phyloP scores from a whole-genome alignment of 345 rosid species.

The Melastoma malabathricum region DNA sequence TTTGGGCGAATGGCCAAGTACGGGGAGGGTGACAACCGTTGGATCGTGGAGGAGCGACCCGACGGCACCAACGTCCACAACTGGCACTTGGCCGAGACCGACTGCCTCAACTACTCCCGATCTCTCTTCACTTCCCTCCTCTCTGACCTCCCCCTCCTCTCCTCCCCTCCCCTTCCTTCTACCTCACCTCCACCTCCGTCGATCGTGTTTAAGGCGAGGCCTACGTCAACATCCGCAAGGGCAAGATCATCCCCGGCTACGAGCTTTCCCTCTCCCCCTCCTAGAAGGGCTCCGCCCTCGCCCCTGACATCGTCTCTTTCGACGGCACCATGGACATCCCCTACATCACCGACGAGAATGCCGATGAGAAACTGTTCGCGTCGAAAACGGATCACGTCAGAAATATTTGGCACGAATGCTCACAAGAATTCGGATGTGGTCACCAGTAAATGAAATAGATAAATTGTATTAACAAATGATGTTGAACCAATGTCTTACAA shows the following conservation, averaged over 20 bases:
- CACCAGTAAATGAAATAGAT: too few species aligned
- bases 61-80: constrained; percentile 97
- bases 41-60: constrained; percentile 92
- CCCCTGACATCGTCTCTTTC: constrained; percentile 30
- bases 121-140: constrained; percentile 43
- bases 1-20: constrained; percentile 72
- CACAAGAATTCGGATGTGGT: too few species aligned
- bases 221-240: constrained; percentile 82
- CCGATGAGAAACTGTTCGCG: too few species aligned
- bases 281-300: constrained; percentile 90
- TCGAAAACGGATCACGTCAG: too few species aligned
- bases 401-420: too few species aligned
- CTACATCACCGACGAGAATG: constrained; percentile 90
- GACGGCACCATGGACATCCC: constrained; percentile 84
- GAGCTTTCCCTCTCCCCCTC: constrained; percentile 50
- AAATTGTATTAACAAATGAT: too few species aligned
- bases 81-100: constrained; percentile 99
- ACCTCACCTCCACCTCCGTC: constrained; percentile 38
- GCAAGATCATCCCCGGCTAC: constrained; percentile 91
- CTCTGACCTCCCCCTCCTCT: constrained; percentile 34
- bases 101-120: constrained; percentile 82
- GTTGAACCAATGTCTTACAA: too few species aligned
- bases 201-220: constrained; percentile 92
- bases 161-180: constrained; percentile 67
- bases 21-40: constrained; percentile 97